phyloP scores from a whole-genome alignment of 805 yeast species.

The Candida ipomoeae region DNA sequence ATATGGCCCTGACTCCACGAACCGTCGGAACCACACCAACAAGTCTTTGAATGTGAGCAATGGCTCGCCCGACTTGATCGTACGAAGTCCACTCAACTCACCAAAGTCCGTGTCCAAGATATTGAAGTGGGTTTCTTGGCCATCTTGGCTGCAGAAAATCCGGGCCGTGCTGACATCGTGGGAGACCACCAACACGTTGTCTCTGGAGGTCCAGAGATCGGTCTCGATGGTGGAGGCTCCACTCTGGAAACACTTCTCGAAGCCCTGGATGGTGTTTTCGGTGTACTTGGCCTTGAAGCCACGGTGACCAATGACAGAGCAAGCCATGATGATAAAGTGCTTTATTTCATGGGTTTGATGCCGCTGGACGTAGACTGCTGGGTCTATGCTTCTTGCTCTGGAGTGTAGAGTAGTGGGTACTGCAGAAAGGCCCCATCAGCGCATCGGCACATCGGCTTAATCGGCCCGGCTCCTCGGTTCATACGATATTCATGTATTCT shows the following conservation, averaged over 20 bases:
- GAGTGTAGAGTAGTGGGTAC: neutral
- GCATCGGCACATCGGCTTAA: neutral
- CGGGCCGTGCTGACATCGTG: constrained; percentile 40
- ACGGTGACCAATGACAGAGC: constrained; percentile 37
- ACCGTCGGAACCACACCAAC: constrained; percentile 29
- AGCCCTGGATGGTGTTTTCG: constrained; percentile 39
- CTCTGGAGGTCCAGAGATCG: constrained; percentile 39
- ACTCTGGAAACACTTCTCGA: constrained; percentile 30
- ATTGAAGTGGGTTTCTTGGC: constrained; percentile 31
- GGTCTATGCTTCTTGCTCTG: neutral
- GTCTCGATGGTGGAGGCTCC: constrained; percentile 41
- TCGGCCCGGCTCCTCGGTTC: neutral
- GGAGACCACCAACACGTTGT: constrained; percentile 35
- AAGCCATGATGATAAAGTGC: neutral
- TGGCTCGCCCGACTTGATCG: constrained; percentile 31
- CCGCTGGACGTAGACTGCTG: neutral
- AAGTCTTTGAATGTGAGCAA: constrained; percentile 30
- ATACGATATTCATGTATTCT: neutral
- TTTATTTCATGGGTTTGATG: neutral
- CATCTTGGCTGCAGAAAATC: constrained; percentile 32
- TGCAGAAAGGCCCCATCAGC: neutral
- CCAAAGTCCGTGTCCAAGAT: constrained; percentile 31
- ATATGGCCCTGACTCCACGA: constrained; percentile 10
- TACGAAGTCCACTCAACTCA: constrained; percentile 20
- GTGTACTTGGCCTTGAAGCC: constrained; percentile 40